Evolutionary conservation across 306 rosid genomes (phyloP).

Genomic region (Cucumis hystrix): DNA sequence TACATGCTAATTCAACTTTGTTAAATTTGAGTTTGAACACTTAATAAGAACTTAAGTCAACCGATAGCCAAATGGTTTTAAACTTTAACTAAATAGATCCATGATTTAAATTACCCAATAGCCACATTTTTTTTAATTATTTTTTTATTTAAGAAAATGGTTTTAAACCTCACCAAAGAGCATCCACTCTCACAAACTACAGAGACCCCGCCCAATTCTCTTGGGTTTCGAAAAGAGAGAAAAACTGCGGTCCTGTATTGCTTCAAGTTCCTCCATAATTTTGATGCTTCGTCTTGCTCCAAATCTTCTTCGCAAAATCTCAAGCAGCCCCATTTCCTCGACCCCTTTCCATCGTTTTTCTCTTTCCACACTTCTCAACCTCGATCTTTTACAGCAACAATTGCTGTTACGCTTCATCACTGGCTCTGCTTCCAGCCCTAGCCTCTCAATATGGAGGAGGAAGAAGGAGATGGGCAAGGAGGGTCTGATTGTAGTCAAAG

Average conservation of each 20-base stretch:
- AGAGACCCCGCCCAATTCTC: not conserved
- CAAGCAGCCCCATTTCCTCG: not conserved
- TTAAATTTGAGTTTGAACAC: too few species aligned
- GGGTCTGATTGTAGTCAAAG: slow-evolving; percentile 63
- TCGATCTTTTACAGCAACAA: not conserved
- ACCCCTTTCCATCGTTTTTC: not conserved
- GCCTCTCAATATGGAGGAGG: slow-evolving; percentile 89
- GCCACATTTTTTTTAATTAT: too few species aligned
- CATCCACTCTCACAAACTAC: too few species aligned
- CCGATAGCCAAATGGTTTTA: too few species aligned
- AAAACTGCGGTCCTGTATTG: not conserved
- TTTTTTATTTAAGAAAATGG: too few species aligned
- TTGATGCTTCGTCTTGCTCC: slow-evolving; percentile 7
- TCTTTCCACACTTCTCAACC: not conserved
- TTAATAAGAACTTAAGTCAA: too few species aligned
- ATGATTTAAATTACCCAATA: too few species aligned
- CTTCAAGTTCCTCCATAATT: not conserved
- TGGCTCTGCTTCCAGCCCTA: slow-evolving; percentile 54
- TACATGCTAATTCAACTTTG: too few species aligned
- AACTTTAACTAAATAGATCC: too few species aligned
- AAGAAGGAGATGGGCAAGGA: slow-evolving; percentile 91
- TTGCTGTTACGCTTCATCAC: slow-evolving; percentile 8
- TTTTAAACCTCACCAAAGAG: too few species aligned
- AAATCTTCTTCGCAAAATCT: slow-evolving; percentile 12
- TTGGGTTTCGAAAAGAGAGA: not conserved